Conservation (phyloP, 1,284 basidiomycete genomes). For the Stygiomarasmius scandens region DNA sequence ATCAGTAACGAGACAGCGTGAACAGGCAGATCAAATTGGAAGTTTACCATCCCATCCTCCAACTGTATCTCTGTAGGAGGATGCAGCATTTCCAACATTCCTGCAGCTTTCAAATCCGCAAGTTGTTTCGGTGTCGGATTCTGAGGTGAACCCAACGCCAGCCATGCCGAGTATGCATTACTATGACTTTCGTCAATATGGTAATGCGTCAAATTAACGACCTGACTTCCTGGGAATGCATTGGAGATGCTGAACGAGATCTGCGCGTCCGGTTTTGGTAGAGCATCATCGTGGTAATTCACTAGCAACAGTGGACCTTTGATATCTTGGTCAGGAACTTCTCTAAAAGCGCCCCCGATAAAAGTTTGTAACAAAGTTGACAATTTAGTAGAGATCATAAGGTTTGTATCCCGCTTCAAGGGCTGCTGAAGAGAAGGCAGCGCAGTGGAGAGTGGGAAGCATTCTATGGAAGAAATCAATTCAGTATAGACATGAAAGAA, state of each 20-base stretch:
- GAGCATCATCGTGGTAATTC: slow-evolving; percentile 20
- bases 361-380: too few species aligned
- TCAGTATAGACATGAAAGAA: too few species aligned
- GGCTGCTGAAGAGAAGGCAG: too few species aligned
- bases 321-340: slow-evolving; percentile 10
- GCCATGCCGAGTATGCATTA: slow-evolving; percentile 17
- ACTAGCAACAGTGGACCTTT: slow-evolving; percentile 15
- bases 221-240: slow-evolving; percentile 11
- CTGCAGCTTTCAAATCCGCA: slow-evolving; percentile 13
- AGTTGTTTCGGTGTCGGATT: slow-evolving; percentile 17
- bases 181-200: slow-evolving; percentile 19
- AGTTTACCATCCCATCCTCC: slow-evolving; percentile 11
- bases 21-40: slow-evolving; percentile 17
- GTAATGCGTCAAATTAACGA: slow-evolving; percentile 15
- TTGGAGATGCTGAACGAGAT: slow-evolving; percentile 16
- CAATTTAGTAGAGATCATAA: too few species aligned
- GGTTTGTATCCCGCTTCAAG: too few species aligned
- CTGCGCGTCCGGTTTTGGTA: slow-evolving; percentile 17
- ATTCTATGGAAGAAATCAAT: too few species aligned
- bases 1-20: slow-evolving; percentile 18
- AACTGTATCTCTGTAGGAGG: slow-evolving; percentile 13
- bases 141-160: slow-evolving; percentile 14
- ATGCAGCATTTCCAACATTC: slow-evolving; percentile 18
- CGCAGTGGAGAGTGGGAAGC: too few species aligned
- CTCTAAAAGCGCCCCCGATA: too few species aligned